phyloP scores from a whole-genome alignment of 1,284 basidiomycete species.

The Pyrrhoderma lamaoense region DNA sequence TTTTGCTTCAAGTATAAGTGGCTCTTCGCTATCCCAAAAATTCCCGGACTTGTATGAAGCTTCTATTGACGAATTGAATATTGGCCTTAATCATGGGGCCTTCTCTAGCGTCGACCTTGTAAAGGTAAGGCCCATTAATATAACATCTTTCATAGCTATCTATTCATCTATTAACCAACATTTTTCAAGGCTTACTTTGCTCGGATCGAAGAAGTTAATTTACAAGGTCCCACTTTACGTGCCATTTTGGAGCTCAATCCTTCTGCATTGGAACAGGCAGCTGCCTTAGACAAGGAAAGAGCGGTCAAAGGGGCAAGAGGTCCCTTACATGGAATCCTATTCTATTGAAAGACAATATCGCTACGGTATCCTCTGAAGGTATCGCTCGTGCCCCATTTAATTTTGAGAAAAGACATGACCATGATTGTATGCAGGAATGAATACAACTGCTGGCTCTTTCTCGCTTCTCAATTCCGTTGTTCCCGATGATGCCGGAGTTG shows the following conservation, averaged over 20 bases:
- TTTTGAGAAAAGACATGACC: too few species aligned
- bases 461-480: slow-evolving; percentile 35
- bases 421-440: slow-evolving; percentile 25
- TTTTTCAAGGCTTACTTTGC: slow-evolving; percentile 52
- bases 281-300: slow-evolving; percentile 48
- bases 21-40: slow-evolving; percentile 23
- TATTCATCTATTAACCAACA: slow-evolving; percentile 44
- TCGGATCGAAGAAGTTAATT: slow-evolving; percentile 64
- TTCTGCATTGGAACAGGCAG: slow-evolving; percentile 46
- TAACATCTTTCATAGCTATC: slow-evolving; percentile 59
- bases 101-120: slow-evolving; percentile 62
- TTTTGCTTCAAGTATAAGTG: too few species aligned
- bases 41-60: slow-evolving; percentile 60
- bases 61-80: slow-evolving; percentile 48
- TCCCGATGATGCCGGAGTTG: slow-evolving; percentile 34
- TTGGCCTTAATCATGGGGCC: slow-evolving; percentile 40
- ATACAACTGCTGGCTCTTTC: slow-evolving; percentile 44
- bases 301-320: slow-evolving; percentile 39
- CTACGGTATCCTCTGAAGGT: slow-evolving; percentile 49
- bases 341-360: slow-evolving; percentile 55
- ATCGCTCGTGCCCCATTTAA: not conserved
- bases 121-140: slow-evolving; percentile 44
- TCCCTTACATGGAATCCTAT: slow-evolving; percentile 66
- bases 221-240: slow-evolving; percentile 50
- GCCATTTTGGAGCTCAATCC: slow-evolving; percentile 62